phyloP scores from a whole-genome alignment of 768 basidiomycete species.

The Phlegmacium glaucopus region DNA sequence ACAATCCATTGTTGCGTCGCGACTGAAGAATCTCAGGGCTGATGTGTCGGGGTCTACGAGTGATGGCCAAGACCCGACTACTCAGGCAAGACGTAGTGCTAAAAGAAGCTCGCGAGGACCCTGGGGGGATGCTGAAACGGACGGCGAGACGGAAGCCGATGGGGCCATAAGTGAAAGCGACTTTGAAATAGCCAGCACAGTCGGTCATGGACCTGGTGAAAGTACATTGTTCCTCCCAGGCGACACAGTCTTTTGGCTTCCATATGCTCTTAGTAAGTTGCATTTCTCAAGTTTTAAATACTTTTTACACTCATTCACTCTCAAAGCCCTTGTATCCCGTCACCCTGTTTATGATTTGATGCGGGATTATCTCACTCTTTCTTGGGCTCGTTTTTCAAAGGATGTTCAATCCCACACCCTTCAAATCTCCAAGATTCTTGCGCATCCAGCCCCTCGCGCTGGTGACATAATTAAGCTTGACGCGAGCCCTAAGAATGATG shows the following conservation, averaged over 20 bases:
- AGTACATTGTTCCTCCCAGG: constrained; percentile 87
- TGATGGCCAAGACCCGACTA: constrained; percentile 49
- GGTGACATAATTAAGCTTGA: constrained; percentile 86
- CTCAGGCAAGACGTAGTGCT: constrained; percentile 54
- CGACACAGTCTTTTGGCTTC: constrained; percentile 93
- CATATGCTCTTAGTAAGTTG: constrained; percentile 81
- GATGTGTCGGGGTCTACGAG: constrained; percentile 43
- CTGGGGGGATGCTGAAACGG: constrained; percentile 73
- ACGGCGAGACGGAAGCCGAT: constrained; percentile 72
- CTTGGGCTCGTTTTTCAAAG: constrained; percentile 92
- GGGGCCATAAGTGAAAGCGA: constrained; percentile 84
- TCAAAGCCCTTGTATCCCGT: constrained; percentile 79
- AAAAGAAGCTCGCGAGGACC: constrained; percentile 63
- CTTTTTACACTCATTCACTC: constrained; percentile 6
- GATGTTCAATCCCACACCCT: constrained; percentile 91
- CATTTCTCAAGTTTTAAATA: constrained; percentile 6
- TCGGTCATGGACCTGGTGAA: constrained; percentile 81
- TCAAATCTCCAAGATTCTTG: constrained; percentile 84
- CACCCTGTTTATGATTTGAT: constrained; percentile 94
- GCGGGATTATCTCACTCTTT: constrained; percentile 93
- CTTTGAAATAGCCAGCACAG: constrained; percentile 76
- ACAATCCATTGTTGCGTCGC: constrained; percentile 66
- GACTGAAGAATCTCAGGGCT: constrained; percentile 61
- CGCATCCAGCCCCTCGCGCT: constrained; percentile 83
- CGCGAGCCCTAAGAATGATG: constrained; percentile 64